Base-by-base conservation (phyloP, 352 stramenopile genomes). In the Achlya hypogyna region DNA sequence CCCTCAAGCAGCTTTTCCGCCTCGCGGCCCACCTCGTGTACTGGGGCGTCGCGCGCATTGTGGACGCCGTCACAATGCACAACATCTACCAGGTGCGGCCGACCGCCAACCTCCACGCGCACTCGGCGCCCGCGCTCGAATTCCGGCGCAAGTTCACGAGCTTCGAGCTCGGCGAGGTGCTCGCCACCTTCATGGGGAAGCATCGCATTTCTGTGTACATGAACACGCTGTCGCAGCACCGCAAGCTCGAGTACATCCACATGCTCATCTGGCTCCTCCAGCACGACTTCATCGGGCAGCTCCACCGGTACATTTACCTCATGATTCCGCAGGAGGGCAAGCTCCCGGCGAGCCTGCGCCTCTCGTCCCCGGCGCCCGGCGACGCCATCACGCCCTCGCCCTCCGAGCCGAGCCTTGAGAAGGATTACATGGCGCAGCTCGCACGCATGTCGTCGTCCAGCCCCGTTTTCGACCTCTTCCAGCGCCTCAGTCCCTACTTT, bases 211-310 rank as follows among this genome's bases (percentile, higher is more conserved):
- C 81, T 14, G 85, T 91, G 32, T 85, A 87, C 51, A 87, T 93
- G 75, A 93, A 91, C 67, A 87, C 73, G 23, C 73, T 91, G 9
- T 79, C 73, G 0, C 71, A 70, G 0, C 40, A 70, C 16, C 86
- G 88, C 67, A 93, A 95, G 59, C 78, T 83, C 31, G 82, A 93
- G 79, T 93, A 93, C 70, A 78, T 95, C 47, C 79, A 92, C 69
- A 92, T 95, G 76, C 75, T 95, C 53, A 82, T 93, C 32, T 95
- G 86, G 86, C 71, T 95, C 10, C 72, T 95, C n/a, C 80, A 93
- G 62, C 75, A 87, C 28, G 78, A 89, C 45, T 91, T 92, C 69
- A 80, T 95, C 58, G 72, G 88, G 31, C 86, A 95, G 69, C 62
- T 95, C 34, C 86, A 95, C 53, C 82, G 82, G 23, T 95, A 93